Base-by-base conservation (phyloP, 2,329 filamentous ascomycete genomes). In the Botrytis squamosa region DNA sequence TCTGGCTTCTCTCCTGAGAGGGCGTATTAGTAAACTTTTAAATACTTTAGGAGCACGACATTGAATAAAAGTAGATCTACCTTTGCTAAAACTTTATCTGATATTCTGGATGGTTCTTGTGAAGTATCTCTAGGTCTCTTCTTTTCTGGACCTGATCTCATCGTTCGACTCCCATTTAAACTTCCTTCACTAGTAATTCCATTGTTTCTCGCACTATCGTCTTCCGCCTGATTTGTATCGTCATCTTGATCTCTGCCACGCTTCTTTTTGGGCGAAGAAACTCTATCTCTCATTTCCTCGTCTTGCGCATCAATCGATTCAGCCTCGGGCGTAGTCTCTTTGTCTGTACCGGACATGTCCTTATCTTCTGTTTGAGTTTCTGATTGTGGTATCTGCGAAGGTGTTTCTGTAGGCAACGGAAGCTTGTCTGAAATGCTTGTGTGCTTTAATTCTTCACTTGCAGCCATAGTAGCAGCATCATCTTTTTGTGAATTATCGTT, bases 211-310 rank as follows among this genome's bases (percentile, higher is more conserved):
- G 83, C 81, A 55, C 83, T 81, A 8, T 81, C 73, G 7, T 77
- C 77, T 4, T 79, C 79, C 20, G 73, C 57, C 18, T 78, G 85
- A 77, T 83, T 85, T 68, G 83, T 81, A 66, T 86, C 84, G 42
- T 90, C 89, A 40, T 81, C 79, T 60, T 77, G 77, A 75, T 81
- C 81, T 70, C 81, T 78, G 38, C 80, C 79, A 76, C 89, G 85
- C 84, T 91, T 91, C 85, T 91, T 91, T 84, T 91, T 91, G 44
- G 89, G 89, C 20, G 88, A 91, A 33, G 85, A 83, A 63, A 89
- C 59, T 73, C 86, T 83, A 67, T 89, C 86, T 79, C 83, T 86
- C 77, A 85, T 79, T 55, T 83, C 81, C 70, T 85, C 82, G 75
- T 80, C 78, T 71, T 83, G 81, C 65, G 80, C 79, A 55, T 84